A percentile compares a stretch with the other conserved stretches of the same genome.
Evolutionary conservation across 2,329 filamentous ascomycete species (phyloP).

Genomic region (Xylaria multiplex): DNA sequence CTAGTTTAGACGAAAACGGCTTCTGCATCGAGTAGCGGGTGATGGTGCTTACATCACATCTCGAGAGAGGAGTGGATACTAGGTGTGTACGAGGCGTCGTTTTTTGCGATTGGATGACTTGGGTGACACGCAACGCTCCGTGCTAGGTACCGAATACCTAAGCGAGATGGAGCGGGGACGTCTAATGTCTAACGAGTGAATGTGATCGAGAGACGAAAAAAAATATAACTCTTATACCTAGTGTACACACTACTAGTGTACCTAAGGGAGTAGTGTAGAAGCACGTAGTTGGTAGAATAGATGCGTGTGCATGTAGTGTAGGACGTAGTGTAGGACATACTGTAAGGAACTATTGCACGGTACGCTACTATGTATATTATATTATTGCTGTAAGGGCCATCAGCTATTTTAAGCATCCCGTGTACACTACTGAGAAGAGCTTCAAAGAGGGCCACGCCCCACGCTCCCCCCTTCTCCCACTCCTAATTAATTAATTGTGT

Average conservation of each 20-base stretch:
- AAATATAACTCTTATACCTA: no score
- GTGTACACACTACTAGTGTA: no score
- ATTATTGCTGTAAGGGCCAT: no score
- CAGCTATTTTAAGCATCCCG: no score
- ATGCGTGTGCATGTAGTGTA: no score
- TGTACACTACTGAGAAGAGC: neutral
- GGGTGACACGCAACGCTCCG: neutral
- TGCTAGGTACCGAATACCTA: neutral
- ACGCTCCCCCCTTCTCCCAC: neutral
- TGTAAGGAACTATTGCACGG: no score
- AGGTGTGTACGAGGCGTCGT: neutral
- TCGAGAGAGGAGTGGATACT: neutral
- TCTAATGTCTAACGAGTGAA: neutral
- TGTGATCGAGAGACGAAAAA: neutral
- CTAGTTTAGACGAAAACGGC: neutral
- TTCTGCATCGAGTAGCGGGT: neutral
- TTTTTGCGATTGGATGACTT: neutral
- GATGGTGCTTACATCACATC: neutral
- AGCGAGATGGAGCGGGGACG: conserved; percentile 1
- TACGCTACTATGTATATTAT: no score
- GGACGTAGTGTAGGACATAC: no score
- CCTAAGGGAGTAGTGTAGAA: no score
- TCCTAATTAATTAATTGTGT: neutral
- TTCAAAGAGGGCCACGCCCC: neutral
- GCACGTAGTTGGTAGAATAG: no score